Evolutionary conservation across 257 asterid genomes (phyloP).

Genomic region (Striga asiatica): DNA sequence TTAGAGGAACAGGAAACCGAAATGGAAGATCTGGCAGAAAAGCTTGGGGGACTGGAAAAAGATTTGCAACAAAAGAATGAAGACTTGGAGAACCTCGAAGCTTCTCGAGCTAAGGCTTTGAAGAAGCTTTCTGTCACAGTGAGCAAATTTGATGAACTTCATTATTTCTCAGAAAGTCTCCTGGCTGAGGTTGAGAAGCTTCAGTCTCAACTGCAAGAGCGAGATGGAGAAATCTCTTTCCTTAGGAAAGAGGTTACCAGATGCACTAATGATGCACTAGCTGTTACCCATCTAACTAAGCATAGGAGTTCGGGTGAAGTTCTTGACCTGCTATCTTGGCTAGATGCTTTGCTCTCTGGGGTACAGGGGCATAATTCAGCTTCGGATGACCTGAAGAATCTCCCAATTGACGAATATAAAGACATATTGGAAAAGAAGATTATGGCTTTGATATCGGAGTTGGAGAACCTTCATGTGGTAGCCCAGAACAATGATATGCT

Average conservation of each 20-base stretch:
- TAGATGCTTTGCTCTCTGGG: slow-evolving; percentile 50
- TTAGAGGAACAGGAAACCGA: slow-evolving; percentile 89
- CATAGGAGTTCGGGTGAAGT: slow-evolving; percentile 56
- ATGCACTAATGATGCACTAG: slow-evolving; percentile 77
- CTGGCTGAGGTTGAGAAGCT: slow-evolving; percentile 94
- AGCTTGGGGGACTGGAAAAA: slow-evolving; percentile 46
- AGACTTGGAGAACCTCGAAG: slow-evolving; percentile 76
- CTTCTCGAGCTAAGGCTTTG: slow-evolving; percentile 75
- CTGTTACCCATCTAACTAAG: slow-evolving; percentile 60
- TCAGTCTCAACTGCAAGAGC: slow-evolving; percentile 84
- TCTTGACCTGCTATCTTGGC: slow-evolving; percentile 54
- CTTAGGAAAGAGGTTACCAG: slow-evolving; percentile 96
- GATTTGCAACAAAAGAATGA: slow-evolving; percentile 58
- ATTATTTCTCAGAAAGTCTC: slow-evolving; percentile 64
- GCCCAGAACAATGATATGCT: slow-evolving; percentile 43
- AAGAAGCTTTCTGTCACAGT: slow-evolving; percentile 92
- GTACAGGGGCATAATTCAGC: slow-evolving; percentile 32
- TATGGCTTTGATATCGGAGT: slow-evolving; percentile 53
- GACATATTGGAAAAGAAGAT: slow-evolving; percentile 57
- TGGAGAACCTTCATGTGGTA: slow-evolving; percentile 63
- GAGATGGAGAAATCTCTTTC: slow-evolving; percentile 87
- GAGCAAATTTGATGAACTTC: slow-evolving; percentile 92
- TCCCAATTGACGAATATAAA: slow-evolving; percentile 33
- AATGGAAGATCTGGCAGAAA: slow-evolving; percentile 69
- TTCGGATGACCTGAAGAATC: slow-evolving; percentile 29